Evolutionary conservation across 2,329 filamentous ascomycete genomes (phyloP).

Genomic region (Aspergillus tubingensis): DNA sequence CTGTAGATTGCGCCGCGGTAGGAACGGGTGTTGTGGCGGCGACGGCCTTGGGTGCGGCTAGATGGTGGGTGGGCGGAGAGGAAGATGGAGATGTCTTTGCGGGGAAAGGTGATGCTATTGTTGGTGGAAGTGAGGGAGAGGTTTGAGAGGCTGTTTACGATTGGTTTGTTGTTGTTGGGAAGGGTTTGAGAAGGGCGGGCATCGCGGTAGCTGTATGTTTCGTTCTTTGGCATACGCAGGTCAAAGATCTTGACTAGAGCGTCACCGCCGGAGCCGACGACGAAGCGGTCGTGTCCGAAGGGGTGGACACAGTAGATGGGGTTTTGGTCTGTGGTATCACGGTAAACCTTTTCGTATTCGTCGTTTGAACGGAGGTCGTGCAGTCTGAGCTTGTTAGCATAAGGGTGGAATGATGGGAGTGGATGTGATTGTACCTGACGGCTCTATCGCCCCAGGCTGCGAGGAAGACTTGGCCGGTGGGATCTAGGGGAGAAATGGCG

Average conservation of each 20-base stretch:
- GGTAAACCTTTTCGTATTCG: slow-evolving; percentile 52
- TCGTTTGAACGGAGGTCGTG: slow-evolving; percentile 61
- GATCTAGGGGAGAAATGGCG: slow-evolving; percentile 40
- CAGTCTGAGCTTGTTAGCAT: slow-evolving; percentile 43
- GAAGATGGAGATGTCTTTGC: slow-evolving; percentile 47
- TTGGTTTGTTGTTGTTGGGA: background rate
- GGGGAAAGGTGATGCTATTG: slow-evolving; percentile 12
- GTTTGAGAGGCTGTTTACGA: background rate
- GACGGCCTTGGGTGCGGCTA: slow-evolving; percentile 13
- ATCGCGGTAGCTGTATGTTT: slow-evolving; percentile 35
- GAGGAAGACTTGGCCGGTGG: slow-evolving; percentile 56
- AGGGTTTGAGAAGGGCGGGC: slow-evolving; percentile 18
- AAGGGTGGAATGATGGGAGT: background rate
- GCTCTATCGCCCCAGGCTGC: slow-evolving; percentile 62
- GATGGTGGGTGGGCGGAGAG: slow-evolving; percentile 35
- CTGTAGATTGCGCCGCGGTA: slow-evolving; percentile 50
- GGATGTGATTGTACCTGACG: slow-evolving; percentile 36
- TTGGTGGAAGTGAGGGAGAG: background rate
- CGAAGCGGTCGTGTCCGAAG: slow-evolving; percentile 58
- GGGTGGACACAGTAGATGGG: slow-evolving; percentile 61
- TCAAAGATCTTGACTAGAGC: slow-evolving; percentile 65
- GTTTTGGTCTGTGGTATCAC: slow-evolving; percentile 59
- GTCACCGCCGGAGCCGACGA: slow-evolving; percentile 60
- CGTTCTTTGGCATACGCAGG: slow-evolving; percentile 50
- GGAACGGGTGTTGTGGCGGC: slow-evolving; percentile 22